phyloP scores from a whole-genome alignment of 257 asterid species.

The Petunia secreta region DNA sequence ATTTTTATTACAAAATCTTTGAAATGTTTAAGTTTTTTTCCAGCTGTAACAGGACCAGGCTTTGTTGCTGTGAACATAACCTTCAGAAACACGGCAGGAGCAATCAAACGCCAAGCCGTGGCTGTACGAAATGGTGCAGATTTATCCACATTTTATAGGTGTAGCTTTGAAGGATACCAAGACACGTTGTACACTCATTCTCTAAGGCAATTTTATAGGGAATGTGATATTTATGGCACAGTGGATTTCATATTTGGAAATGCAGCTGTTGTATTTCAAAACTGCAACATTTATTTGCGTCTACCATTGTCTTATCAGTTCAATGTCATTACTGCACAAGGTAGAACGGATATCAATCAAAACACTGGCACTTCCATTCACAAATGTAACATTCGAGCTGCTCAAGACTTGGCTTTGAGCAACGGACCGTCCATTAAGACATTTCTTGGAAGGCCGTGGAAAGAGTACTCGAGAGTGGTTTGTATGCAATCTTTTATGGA shows the following conservation, averaged over 20 bases:
- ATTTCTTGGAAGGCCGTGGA: conserved; percentile 29
- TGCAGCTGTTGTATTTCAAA: conserved; percentile 27
- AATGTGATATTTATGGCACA: conserved; percentile 23
- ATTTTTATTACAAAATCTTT: no score
- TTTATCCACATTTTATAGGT: conserved; percentile 16
- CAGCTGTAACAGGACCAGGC: conserved; percentile 27
- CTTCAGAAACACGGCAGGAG: conserved; percentile 30
- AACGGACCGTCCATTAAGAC: background rate
- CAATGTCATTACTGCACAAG: conserved; percentile 29
- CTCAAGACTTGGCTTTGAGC: background rate
- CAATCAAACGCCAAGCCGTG: conserved; percentile 27
- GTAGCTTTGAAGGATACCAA: conserved; percentile 29
- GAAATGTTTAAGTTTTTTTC: background rate
- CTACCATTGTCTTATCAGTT: conserved; percentile 3
- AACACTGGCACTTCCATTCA: conserved; percentile 28
- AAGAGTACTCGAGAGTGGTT: conserved; percentile 7
- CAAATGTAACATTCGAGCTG: conserved; percentile 8
- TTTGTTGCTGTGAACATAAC: conserved; percentile 27
- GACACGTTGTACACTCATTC: conserved; percentile 26
- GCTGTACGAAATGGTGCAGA: conserved; percentile 19
- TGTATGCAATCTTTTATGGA: conserved; percentile 24
- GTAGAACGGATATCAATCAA: conserved; percentile 11
- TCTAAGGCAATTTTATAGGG: conserved; percentile 21
- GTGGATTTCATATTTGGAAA: conserved; percentile 21
- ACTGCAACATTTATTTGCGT: conserved; percentile 16